Percentiles rank a stretch among this genome's conserved stretches.
phyloP scores from a whole-genome alignment of 2,329 filamentous ascomycete species.

The Colletotrichum melonis region DNA sequence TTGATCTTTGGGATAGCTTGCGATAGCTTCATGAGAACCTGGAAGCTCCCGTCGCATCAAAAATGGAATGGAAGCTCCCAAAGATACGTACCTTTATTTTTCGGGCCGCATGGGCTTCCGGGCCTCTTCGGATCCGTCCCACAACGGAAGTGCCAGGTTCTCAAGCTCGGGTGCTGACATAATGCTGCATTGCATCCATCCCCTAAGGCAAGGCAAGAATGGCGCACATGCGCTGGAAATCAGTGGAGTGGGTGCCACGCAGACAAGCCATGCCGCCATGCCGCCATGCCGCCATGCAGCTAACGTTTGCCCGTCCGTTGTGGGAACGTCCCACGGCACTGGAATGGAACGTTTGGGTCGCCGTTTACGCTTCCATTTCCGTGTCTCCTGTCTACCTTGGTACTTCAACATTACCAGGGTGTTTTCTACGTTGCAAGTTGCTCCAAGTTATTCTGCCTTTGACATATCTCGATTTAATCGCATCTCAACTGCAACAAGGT shows the following conservation, averaged over 20 bases:
- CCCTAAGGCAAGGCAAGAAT: not conserved
- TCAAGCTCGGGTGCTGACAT: not conserved
- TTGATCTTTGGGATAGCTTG: not conserved
- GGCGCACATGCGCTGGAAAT: slow-evolving; percentile 3
- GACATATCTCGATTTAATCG: not conserved
- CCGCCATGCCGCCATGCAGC: not conserved
- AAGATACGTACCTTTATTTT: not conserved
- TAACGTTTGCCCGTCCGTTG: not conserved
- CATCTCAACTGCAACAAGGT: not conserved
- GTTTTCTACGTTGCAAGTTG: no score
- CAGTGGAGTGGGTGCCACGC: slow-evolving; percentile 8
- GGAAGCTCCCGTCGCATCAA: slow-evolving; percentile 14
- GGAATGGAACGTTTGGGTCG: not conserved
- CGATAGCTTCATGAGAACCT: slow-evolving; percentile 15
- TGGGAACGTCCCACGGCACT: not conserved
- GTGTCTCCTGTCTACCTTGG: not conserved
- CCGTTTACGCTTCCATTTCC: not conserved
- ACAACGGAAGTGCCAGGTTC: not conserved
- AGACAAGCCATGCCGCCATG: not conserved
- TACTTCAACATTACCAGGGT: no score
- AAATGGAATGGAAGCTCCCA: not conserved
- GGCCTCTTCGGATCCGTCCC: not conserved
- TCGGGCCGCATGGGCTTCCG: slow-evolving; percentile 24
- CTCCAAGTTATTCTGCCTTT: no score
- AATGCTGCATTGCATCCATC: not conserved